Evolutionary conservation across 208 protist genomes (phyloP), one percentile per base, ranked within the genome.

Genomic region (Perkinsela sp.): DNA sequence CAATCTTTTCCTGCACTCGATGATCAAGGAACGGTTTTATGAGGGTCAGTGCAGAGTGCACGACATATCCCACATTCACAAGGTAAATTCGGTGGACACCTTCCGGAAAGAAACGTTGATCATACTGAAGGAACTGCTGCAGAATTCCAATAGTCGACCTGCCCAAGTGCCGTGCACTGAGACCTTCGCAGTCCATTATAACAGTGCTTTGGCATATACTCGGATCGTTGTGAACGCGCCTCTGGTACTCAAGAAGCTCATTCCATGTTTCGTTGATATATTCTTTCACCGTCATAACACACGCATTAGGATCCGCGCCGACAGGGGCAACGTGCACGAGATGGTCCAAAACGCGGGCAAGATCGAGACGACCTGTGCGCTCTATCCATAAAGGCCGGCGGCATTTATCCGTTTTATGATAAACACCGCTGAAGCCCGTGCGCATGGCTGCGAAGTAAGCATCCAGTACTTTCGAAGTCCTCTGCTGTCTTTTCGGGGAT

Each of bases 1-100:
- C 67, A 15, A 68, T 68, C 30, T 68, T 68, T 22, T 68, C 67
- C 22, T 57, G 40, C 13, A 57, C 40, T 22, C 40, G 40, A n/a
- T 57, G 6, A 22, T 22, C 22, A 22, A 57, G 40, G 22, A 57
- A 22, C 13, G 40, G 40, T 57, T 6, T 57, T 6, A 57, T 22
- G 40, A 57, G 40, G 13, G 6, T 57, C 13, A 57, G 40, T 22
- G 40, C 40, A 6, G 40, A 6, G 13, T 57, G 40, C 13, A 57
- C 40, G 40, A 57, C 40, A 22, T n/a, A n/a, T 57, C 40, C 40
- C 13, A 57, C 40, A 22, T 57, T 57, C 13, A 57, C 40, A 22
- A 57, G 40, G 40, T 57, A 57, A 22, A 57, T 57, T 22, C 40
- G 40, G 22, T n/a, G 22, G 13, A 57, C 40, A n/a, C 40, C 22